phyloP scores from a whole-genome alignment of 179 eudicot species.

The Silene vulgaris region DNA sequence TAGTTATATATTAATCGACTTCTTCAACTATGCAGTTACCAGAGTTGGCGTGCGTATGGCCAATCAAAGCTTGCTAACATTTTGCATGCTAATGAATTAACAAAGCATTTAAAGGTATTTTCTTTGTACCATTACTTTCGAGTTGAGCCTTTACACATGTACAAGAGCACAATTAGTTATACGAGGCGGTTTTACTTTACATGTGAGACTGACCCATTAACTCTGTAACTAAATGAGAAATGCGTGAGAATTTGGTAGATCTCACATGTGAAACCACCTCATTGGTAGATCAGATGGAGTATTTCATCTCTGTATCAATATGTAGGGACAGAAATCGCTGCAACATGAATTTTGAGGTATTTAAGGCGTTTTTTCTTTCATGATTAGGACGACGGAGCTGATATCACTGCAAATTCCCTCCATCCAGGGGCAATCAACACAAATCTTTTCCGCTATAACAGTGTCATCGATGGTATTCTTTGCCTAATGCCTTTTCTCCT shows the following conservation, averaged over 20 bases:
- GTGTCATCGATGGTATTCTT: constrained; percentile 27
- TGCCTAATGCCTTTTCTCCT: not conserved
- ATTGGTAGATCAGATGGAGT: not conserved
- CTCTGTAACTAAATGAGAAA: too few species aligned
- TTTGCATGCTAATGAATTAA: constrained; percentile 65
- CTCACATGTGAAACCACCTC: too few species aligned
- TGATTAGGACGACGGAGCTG: constrained; percentile 32
- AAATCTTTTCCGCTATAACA: constrained; percentile 42
- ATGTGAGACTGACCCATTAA: too few species aligned
- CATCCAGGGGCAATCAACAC: constrained; percentile 45
- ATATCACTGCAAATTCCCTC: constrained; percentile 48
- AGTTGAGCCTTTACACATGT: too few species aligned
- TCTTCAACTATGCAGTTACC: constrained; percentile 44
- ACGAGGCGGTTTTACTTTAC: too few species aligned
- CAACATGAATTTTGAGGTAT: not conserved
- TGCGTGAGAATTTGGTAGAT: too few species aligned
- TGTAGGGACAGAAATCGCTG: not conserved
- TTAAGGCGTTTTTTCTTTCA: not conserved
- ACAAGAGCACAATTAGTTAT: too few species aligned
- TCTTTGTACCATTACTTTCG: too few species aligned
- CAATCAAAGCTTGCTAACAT: constrained; percentile 81
- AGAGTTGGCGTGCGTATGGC: constrained; percentile 56
- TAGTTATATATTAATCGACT: constrained; percentile 8
- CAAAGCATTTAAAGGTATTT: constrained; percentile 58
- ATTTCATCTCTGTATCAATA: constrained; percentile 19